These are phyloP conservation scores for Antarctomyces pellizariae DNA, from an alignment of 495 filamentous ascomycete species.

Conservation along the genomic window DNA sequence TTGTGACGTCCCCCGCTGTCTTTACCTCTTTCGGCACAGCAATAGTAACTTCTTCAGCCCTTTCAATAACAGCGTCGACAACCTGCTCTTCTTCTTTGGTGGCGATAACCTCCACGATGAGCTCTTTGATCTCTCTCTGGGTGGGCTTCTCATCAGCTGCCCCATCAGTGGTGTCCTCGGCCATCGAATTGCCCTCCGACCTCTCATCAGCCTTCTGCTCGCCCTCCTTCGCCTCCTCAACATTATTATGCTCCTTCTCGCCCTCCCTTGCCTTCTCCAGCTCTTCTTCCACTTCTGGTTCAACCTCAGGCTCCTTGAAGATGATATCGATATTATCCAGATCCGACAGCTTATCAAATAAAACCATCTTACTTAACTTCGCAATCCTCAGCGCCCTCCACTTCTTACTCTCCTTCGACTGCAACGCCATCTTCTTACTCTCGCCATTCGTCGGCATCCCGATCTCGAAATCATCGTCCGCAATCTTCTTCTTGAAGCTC, in stretches of 20 bases:
- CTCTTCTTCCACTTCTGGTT: too few species aligned
- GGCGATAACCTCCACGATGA: too few species aligned
- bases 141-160: too few species aligned
- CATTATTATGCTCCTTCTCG: constrained; percentile 11
- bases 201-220: too few species aligned
- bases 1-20: too few species aligned
- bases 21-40: too few species aligned
- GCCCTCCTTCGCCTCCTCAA: constrained; percentile 10
- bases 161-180: constrained; percentile 8
- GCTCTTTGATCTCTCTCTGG: too few species aligned
- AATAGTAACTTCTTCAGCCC: too few species aligned
- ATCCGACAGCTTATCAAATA: constrained; percentile 73
- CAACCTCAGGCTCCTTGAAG: constrained; percentile 19
- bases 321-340: constrained; percentile 37
- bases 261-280: constrained; percentile 7
- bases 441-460: constrained; percentile 52
- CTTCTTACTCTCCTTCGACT: constrained; percentile 57
- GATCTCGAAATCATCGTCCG: constrained; percentile 54
- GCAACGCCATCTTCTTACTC: constrained; percentile 38
- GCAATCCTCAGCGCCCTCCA: constrained; percentile 75
- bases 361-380: constrained; percentile 38
- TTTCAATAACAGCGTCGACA: too few species aligned
- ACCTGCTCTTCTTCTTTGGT: too few species aligned
- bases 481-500: constrained; percentile 33
- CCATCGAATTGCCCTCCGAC: too few species aligned